These are phyloP conservation scores for Lachancea kluyveri DNA, from an alignment of 805 yeast species.

Conservation along the genomic window DNA sequence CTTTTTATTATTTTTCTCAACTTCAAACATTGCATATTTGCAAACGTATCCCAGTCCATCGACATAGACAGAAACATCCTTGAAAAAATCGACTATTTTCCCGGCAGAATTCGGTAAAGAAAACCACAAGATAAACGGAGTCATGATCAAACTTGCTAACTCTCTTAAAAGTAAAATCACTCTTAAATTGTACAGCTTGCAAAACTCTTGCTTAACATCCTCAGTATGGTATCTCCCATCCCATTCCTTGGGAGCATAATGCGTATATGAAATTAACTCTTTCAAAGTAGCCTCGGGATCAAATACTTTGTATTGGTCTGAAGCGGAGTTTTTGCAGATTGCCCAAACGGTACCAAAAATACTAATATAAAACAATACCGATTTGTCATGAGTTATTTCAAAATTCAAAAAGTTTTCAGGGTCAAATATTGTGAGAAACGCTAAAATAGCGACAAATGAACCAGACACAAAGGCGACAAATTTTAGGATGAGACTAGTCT, in stretches of 20 bases:
- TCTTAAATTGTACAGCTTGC: conserved; percentile 68
- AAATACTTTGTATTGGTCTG: conserved; percentile 64
- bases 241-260: conserved; percentile 85
- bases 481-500: conserved; percentile 45
- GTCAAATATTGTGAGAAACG: conserved; percentile 68
- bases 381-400: conserved; percentile 75
- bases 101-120: conserved; percentile 69
- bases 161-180: conserved; percentile 69
- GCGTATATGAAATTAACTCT: conserved; percentile 81
- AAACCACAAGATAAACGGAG: conserved; percentile 89
- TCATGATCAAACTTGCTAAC: conserved; percentile 69
- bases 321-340: conserved; percentile 62
- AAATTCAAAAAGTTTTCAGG: conserved; percentile 88
- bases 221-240: conserved; percentile 78
- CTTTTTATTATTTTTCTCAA: conserved; percentile 50
- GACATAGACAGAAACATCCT: conserved; percentile 84
- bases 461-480: conserved; percentile 76
- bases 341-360: conserved; percentile 87
- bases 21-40: conserved; percentile 86
- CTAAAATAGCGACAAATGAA: conserved; percentile 83
- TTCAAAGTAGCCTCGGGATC: conserved; percentile 87
- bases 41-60: conserved; percentile 96
- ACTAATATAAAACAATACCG: conserved; percentile 83
- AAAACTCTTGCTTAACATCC: conserved; percentile 76
- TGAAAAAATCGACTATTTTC: conserved; percentile 78